Evolutionary conservation across 345 rosid species (phyloP).

Genomic region (Boechera divaricarpa): DNA sequence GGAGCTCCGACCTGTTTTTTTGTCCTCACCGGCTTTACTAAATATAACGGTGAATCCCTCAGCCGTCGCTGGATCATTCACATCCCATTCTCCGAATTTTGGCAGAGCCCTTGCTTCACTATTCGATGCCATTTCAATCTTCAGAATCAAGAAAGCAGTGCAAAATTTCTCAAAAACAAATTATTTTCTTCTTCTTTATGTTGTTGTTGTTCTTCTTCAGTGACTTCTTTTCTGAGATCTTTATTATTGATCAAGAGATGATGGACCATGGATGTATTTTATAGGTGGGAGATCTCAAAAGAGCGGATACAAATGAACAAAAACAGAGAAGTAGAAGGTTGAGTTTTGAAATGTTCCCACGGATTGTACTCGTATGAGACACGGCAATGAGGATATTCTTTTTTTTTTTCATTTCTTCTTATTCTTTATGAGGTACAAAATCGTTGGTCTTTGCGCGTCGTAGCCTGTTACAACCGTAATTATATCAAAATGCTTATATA

Average conservation of each 20-base stretch:
- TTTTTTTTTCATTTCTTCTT: slow-evolving; percentile 13
- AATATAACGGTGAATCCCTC: slow-evolving; percentile 53
- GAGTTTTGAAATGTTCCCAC: background rate
- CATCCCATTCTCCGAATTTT: slow-evolving; percentile 56
- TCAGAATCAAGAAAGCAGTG: slow-evolving; percentile 29
- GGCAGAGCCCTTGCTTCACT: slow-evolving; percentile 47
- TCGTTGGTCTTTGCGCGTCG: slow-evolving; percentile 23
- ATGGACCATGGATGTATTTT: background rate
- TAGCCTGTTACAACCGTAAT: slow-evolving; percentile 17
- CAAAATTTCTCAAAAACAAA: background rate
- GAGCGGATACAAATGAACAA: background rate
- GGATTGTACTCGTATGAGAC: slow-evolving; percentile 41
- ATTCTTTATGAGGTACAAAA: slow-evolving; percentile 31
- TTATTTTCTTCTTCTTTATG: background rate
- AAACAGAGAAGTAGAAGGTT: slow-evolving; percentile 28
- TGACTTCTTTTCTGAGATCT: background rate
- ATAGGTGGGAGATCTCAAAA: slow-evolving; percentile 29
- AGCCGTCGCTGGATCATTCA: slow-evolving; percentile 52
- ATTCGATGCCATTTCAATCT: slow-evolving; percentile 40
- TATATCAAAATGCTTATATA: slow-evolving; percentile 10
- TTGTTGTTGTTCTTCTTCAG: background rate
- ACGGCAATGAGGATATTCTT: slow-evolving; percentile 9
- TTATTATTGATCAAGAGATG: slow-evolving; percentile 11
- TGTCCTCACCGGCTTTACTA: slow-evolving; percentile 52
- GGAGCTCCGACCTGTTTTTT: slow-evolving; percentile 44